These are phyloP conservation scores for Citrus reticulata DNA, from an alignment of 345 rosid genomes.

Conservation along the genomic window DNA sequence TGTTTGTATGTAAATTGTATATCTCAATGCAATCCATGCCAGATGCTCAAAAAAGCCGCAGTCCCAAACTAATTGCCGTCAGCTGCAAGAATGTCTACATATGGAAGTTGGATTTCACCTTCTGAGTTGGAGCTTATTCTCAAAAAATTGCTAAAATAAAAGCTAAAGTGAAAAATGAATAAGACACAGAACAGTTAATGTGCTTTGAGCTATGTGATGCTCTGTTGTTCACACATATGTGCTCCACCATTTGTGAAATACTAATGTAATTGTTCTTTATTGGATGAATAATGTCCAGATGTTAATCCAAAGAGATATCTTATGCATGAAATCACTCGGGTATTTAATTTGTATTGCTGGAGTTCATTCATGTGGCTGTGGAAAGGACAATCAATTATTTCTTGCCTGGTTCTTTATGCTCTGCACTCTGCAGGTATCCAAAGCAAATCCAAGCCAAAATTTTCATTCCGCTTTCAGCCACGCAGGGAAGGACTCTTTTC, in stretches of 20 bases:
- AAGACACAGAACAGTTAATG: neutral
- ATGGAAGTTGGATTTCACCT: neutral
- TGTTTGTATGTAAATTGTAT: neutral
- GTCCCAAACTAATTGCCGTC: neutral
- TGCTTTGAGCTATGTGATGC: neutral
- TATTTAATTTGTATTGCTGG: neutral
- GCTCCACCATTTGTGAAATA: neutral
- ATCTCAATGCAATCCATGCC: neutral
- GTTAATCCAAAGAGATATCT: neutral
- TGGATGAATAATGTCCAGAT: neutral
- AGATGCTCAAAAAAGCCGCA: neutral
- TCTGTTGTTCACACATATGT: neutral
- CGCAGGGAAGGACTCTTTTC: conserved; percentile 24
- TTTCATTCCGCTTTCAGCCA: conserved; percentile 43
- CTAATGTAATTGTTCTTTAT: neutral
- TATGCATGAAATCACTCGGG: neutral
- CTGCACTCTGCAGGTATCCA: conserved; percentile 42
- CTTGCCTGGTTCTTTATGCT: conserved; percentile 10
- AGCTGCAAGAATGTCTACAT: neutral
- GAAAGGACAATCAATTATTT: neutral
- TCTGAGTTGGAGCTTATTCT: neutral
- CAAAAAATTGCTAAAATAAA: neutral
- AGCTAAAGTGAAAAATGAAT: neutral
- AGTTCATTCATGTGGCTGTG: neutral
- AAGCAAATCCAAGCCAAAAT: conserved; percentile 49